Percentiles rank a stretch among this genome's conserved stretches.
Evolutionary conservation across 2,329 filamentous ascomycete genomes (phyloP).

Genomic region (Sporothrix inflata): DNA sequence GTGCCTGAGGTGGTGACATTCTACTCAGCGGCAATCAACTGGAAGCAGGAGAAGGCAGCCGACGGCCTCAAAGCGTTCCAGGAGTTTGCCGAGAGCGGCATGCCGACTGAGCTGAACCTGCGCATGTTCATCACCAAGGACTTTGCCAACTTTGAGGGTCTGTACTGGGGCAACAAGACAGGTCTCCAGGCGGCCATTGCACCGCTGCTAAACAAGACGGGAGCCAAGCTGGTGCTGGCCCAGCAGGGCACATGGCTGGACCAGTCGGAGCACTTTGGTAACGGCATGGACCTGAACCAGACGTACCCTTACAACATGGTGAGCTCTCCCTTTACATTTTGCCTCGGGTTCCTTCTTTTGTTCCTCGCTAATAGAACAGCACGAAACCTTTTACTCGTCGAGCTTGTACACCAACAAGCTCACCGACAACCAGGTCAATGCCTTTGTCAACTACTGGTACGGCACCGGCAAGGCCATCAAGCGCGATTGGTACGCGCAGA

Average conservation of each 20-base stretch:
- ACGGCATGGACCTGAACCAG: constrained; percentile 39
- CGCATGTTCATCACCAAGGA: constrained; percentile 44
- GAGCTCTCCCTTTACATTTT: background rate
- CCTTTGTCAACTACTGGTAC: constrained; percentile 49
- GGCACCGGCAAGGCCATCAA: constrained; percentile 43
- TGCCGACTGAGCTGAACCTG: constrained; percentile 49
- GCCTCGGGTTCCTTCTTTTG: too few species aligned
- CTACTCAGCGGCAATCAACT: constrained; percentile 39
- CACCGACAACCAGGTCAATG: constrained; percentile 41
- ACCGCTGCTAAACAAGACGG: constrained; percentile 43
- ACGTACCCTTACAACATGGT: constrained; percentile 39
- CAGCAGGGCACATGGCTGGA: constrained; percentile 41
- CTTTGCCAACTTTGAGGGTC: constrained; percentile 45
- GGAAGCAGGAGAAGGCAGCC: constrained; percentile 37
- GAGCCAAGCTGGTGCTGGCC: constrained; percentile 41
- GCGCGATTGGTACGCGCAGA: constrained; percentile 48
- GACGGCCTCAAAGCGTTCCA: constrained; percentile 40
- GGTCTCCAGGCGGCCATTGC: constrained; percentile 41
- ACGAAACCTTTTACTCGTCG: constrained; percentile 50
- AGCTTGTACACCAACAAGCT: constrained; percentile 47
- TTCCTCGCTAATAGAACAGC: constrained; percentile 35
- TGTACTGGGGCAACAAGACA: constrained; percentile 44
- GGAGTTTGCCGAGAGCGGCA: constrained; percentile 39
- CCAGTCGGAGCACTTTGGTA: constrained; percentile 42
- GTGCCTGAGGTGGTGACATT: constrained; percentile 43